Conservation (phyloP, 2,329 filamentous ascomycete genomes). For the Aspergillus vadensis region DNA sequence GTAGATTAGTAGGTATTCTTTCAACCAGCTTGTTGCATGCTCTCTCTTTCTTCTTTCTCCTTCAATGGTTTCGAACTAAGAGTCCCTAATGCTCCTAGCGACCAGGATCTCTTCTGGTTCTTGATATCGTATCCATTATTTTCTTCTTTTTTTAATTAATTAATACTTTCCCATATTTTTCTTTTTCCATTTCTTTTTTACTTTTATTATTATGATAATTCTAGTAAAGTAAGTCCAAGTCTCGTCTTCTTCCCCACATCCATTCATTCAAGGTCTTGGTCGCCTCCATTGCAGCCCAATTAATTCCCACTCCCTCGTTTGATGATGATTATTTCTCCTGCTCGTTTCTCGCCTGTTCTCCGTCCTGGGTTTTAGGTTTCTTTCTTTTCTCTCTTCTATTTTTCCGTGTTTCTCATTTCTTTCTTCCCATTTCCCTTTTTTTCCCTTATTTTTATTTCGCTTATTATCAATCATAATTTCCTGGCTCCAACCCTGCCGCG, state of each 20-base stretch:
- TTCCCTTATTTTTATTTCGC: neutral
- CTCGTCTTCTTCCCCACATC: slow-evolving; percentile 13
- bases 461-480: neutral
- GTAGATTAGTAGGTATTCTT: neutral
- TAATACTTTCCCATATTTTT: neutral
- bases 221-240: neutral
- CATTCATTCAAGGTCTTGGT: slow-evolving; percentile 5
- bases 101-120: neutral
- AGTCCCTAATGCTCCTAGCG: neutral
- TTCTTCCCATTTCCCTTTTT: neutral
- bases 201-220: neutral
- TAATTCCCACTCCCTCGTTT: slow-evolving; percentile 14
- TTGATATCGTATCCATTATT: neutral
- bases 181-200: neutral
- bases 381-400: slow-evolving; percentile 1
- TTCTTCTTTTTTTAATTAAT: neutral
- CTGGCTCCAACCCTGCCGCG: neutral
- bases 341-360: neutral
- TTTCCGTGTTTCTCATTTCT: neutral
- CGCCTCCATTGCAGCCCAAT: slow-evolving; percentile 23
- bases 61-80: neutral
- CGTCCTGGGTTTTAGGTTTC: neutral
- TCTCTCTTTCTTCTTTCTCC: too few species aligned
- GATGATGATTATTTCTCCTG: slow-evolving; percentile 6
- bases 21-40: too few species aligned